Percentiles rank a stretch among this genome's conserved stretches.
Evolutionary conservation across 345 rosid species (phyloP).

Genomic region (Acer campestre): DNA sequence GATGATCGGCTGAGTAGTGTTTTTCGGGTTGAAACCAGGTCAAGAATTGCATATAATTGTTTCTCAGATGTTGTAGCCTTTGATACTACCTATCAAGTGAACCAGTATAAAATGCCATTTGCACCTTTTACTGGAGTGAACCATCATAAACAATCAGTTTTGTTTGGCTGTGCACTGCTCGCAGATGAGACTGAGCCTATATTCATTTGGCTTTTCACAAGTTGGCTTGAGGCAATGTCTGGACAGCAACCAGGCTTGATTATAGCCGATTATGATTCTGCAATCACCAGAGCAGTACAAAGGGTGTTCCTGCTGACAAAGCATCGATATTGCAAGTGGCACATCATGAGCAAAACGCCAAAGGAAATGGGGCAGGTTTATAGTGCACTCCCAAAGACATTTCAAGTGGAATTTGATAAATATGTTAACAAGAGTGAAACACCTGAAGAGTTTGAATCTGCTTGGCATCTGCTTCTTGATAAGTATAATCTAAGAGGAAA

Average conservation of each 20-base stretch:
- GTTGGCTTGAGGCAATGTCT: constrained; percentile 39
- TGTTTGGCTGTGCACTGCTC: constrained; percentile 39
- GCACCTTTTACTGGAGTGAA: constrained; percentile 38
- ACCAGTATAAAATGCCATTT: constrained; percentile 37
- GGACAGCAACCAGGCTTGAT: constrained; percentile 30
- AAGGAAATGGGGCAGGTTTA: constrained; percentile 30
- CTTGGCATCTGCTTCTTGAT: constrained; percentile 39
- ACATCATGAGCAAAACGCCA: constrained; percentile 34
- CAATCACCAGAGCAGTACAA: constrained; percentile 30
- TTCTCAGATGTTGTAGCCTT: constrained; percentile 36
- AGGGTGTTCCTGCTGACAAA: constrained; percentile 26
- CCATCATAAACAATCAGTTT: constrained; percentile 36
- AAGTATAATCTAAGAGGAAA: constrained; percentile 33
- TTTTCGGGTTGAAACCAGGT: constrained; percentile 39
- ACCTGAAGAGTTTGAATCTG: constrained; percentile 35
- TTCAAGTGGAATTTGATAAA: constrained; percentile 32
- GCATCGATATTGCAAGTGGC: constrained; percentile 37
- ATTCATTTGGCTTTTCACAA: constrained; percentile 37
- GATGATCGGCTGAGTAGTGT: constrained; percentile 33
- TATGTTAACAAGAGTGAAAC: constrained; percentile 31
- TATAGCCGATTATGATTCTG: constrained; percentile 33
- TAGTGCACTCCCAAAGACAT: constrained; percentile 29
- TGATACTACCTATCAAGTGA: constrained; percentile 31
- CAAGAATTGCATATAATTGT: constrained; percentile 28
- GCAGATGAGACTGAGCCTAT: constrained; percentile 35